phyloP scores from a whole-genome alignment of 2,329 filamentous ascomycete genomes.

The Calycina marina region DNA sequence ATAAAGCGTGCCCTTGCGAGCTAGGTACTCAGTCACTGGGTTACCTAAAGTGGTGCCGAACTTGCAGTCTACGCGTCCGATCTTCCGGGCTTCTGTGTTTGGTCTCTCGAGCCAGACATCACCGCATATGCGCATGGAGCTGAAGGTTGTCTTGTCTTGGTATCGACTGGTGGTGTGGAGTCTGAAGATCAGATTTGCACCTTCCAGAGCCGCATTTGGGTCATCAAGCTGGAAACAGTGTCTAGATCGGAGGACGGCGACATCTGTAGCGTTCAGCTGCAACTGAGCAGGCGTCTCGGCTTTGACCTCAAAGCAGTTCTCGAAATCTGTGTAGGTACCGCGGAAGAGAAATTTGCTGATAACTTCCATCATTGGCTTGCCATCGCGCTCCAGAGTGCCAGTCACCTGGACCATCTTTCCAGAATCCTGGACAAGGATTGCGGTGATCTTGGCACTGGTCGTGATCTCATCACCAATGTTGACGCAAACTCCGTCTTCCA shows the following conservation, averaged over 20 bases:
- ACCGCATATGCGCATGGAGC: neutral
- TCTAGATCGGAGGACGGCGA: slow-evolving; percentile 29
- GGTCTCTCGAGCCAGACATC: neutral
- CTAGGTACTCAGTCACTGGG: slow-evolving; percentile 89
- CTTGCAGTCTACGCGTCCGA: no score
- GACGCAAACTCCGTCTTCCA: slow-evolving; percentile 76
- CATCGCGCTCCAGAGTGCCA: slow-evolving; percentile 73
- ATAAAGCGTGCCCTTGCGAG: slow-evolving; percentile 79
- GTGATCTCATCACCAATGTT: slow-evolving; percentile 85
- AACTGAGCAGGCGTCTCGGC: no score
- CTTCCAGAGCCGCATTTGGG: neutral
- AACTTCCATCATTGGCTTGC: slow-evolving; percentile 82
- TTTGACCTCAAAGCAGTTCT: slow-evolving; percentile 75
- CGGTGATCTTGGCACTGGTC: slow-evolving; percentile 85
- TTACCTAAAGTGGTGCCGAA: slow-evolving; percentile 88
- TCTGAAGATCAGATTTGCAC: neutral
- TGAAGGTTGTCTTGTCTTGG: neutral
- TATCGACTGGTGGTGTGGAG: neutral
- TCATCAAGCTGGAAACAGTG: neutral
- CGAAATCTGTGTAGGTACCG: slow-evolving; percentile 74
- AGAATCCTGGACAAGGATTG: slow-evolving; percentile 89
- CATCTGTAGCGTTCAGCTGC: neutral
- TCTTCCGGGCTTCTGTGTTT: no score
- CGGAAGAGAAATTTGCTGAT: slow-evolving; percentile 94
- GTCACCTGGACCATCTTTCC: slow-evolving; percentile 99